Conservation (phyloP, 306 rosid species). For the Mucuna pruriens region DNA sequence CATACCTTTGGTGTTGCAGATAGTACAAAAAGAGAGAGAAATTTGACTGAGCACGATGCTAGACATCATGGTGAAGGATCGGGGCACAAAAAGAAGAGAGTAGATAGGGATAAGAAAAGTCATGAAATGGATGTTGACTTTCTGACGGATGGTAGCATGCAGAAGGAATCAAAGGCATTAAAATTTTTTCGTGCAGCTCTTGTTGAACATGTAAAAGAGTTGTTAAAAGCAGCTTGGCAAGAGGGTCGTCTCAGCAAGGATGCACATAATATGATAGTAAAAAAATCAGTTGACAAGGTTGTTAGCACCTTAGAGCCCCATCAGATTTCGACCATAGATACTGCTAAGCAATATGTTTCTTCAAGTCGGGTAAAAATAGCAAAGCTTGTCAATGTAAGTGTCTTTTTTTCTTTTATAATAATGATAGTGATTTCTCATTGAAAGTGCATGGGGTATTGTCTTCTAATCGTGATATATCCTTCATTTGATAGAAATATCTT, state of each 20-base stretch:
- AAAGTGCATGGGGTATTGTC: constrained; percentile 21
- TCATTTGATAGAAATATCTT: constrained; percentile 51
- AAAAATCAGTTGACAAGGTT: constrained; percentile 84
- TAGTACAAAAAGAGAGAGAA: constrained; percentile 42
- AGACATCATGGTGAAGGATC: constrained; percentile 57
- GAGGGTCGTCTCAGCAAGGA: constrained; percentile 86
- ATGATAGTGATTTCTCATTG: constrained; percentile 25
- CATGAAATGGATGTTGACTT: constrained; percentile 57
- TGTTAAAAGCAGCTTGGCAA: constrained; percentile 91
- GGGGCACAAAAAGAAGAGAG: constrained; percentile 51
- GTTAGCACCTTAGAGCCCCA: constrained; percentile 74
- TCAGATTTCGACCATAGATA: constrained; percentile 71
- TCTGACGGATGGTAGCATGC: constrained; percentile 48
- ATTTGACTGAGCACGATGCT: constrained; percentile 33
- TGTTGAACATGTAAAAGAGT: constrained; percentile 81
- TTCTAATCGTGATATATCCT: constrained; percentile 30
- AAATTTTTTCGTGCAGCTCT: constrained; percentile 71
- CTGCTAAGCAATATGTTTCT: constrained; percentile 69
- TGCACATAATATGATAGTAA: constrained; percentile 76
- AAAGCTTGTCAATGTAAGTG: constrained; percentile 85
- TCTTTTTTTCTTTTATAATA: constrained; percentile 25
- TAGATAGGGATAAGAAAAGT: constrained; percentile 49
- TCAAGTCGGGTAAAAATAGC: constrained; percentile 66
- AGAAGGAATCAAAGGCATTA: constrained; percentile 61
- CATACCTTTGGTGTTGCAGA: constrained; percentile 45